Evolutionary conservation across 345 rosid genomes (phyloP), one percentile per base, ranked within the genome.

Genomic region (Rhizophora mangle): DNA sequence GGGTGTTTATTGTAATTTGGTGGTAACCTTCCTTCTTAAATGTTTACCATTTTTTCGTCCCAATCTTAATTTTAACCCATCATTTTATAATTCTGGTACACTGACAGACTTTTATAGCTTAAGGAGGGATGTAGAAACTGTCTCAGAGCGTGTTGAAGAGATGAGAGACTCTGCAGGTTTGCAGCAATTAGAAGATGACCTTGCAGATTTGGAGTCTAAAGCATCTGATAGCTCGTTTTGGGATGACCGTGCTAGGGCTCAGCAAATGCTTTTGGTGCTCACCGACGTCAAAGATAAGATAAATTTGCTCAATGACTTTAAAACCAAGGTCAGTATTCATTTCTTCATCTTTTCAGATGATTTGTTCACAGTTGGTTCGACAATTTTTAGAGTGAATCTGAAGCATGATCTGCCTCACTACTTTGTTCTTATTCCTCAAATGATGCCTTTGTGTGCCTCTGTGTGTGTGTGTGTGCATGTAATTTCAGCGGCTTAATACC

Each of bases 241-340:
- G 98, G 97, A 94, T 71, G 87, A 94, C 69, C 90, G 86, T 73
- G 77, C 82, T 68, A 70, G 72, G 75, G 98, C 97, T 73, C 98
- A 94, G 77, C 81, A 85, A 69, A 89, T 84, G 36, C 93, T 94
- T 37, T 66, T 70, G 30, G 83, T 92, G 51, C 76, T 91, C 67
- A 87, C 87, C 29, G 97, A 94, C 80, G 89, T 86, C 70, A 91
- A 91, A 76, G 89, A 91, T 51, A 89, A 83, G 76, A 67, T 86
- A 60, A 78, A 80, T 1, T 60, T 79, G 69, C 91, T 94, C 26
- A 71, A 75, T 18, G 95, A 85, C 62, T 94, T 91, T 80, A 85
- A 89, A 82, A 74, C 82, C 18, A 86, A 85, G 96, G 98, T 92
- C 59, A 24, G 16, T 27, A 46, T 24, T 59, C 68, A 36, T 20